Evolutionary conservation across 2,329 filamentous ascomycete genomes (phyloP).

Genomic region (Drechmeria coniospora): DNA sequence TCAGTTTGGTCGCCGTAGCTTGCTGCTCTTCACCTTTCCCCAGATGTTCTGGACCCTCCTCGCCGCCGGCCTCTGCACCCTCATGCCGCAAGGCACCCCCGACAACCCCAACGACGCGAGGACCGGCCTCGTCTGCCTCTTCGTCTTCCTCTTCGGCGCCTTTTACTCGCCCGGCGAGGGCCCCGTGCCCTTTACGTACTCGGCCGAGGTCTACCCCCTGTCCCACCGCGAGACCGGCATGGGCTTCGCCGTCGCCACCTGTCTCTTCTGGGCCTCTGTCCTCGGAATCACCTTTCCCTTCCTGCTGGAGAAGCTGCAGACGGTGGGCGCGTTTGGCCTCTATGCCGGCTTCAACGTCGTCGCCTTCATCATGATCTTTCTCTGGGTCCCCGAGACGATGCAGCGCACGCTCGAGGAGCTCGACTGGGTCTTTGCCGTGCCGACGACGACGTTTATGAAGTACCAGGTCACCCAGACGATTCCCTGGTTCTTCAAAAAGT

Average conservation of each 20-base stretch:
- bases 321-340: constrained; percentile 27
- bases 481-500: constrained; percentile 17
- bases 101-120: constrained; percentile 18
- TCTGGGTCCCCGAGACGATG: constrained; percentile 36
- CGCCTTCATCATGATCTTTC: constrained; percentile 39
- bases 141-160: constrained; percentile 49
- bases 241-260: constrained; percentile 46
- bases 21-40: constrained; percentile 51
- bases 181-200: constrained; percentile 46
- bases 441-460: constrained; percentile 23
- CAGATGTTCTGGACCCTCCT: constrained; percentile 47
- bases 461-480: constrained; percentile 20
- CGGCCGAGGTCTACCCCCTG: constrained; percentile 48
- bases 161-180: constrained; percentile 53
- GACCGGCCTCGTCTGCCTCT: constrained; percentile 40
- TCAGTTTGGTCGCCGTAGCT: constrained; percentile 40
- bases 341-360: constrained; percentile 41
- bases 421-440: constrained; percentile 33
- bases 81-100: constrained; percentile 16
- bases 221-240: constrained; percentile 50
- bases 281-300: constrained; percentile 36
- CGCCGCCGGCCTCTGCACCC: constrained; percentile 22
- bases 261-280: constrained; percentile 36
- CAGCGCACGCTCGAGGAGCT: constrained; percentile 34
- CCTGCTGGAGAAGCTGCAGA: constrained; percentile 21